phyloP scores from a whole-genome alignment of 768 basidiomycete genomes.

The Agaricus blazei region DNA sequence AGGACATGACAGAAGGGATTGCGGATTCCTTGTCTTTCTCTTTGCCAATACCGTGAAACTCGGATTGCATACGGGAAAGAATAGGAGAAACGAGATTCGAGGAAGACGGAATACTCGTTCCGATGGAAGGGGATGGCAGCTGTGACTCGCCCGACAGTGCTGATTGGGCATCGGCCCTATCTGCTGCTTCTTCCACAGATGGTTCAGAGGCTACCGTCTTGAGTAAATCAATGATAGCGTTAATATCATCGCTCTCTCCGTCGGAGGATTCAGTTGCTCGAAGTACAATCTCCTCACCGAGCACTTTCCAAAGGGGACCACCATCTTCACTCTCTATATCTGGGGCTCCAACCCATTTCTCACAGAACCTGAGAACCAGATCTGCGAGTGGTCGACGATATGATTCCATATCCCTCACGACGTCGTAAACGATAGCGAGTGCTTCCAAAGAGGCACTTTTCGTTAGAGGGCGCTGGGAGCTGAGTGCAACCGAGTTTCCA shows the following conservation, averaged over 20 bases:
- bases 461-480: constrained; percentile 43
- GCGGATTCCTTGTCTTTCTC: constrained; percentile 39
- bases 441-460: constrained; percentile 51
- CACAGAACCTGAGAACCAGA: constrained; percentile 46
- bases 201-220: constrained; percentile 39
- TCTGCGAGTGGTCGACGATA: constrained; percentile 54
- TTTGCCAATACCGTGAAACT: constrained; percentile 32
- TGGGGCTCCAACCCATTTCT: constrained; percentile 18
- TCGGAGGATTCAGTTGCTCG: constrained; percentile 37
- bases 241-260: constrained; percentile 15
- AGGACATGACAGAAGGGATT: constrained; percentile 57
- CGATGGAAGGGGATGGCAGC: constrained; percentile 30
- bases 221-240: constrained; percentile 24
- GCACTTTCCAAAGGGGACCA: constrained; percentile 49
- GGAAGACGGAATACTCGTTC: constrained; percentile 16
- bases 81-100: constrained; percentile 44
- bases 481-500: constrained; percentile 40
- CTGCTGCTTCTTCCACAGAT: constrained; percentile 29
- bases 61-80: constrained; percentile 55
- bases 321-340: constrained; percentile 30
- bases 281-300: constrained; percentile 66
- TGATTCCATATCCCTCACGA: constrained; percentile 61
- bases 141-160: constrained; percentile 34
- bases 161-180: constrained; percentile 39
- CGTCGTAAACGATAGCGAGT: constrained; percentile 55